Evolutionary conservation across 306 rosid species (phyloP), one percentile per base, ranked within the genome.

Genomic region (Casuarina equisetifolia): DNA sequence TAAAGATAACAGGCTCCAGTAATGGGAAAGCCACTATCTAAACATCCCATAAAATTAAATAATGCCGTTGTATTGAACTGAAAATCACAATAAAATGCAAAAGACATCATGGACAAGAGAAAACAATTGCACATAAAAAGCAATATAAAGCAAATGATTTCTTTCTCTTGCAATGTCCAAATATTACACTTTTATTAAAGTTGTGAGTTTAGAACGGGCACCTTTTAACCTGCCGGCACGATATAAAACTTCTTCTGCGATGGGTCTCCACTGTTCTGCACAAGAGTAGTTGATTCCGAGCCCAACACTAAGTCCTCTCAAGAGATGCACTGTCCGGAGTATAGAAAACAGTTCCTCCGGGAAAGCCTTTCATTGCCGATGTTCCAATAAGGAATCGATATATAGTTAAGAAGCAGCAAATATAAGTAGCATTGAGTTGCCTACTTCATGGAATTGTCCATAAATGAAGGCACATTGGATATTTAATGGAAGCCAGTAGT

Each of bases 271-370:
- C 76, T 95, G 97, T 87, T 95, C 96, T 0, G 99, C 96, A 70
- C 97, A 92, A 45, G 99, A 95, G 85, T 88, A 91, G 80, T 95
- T 92, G 90, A 95, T 87, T 85, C 97, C 97, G 39, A 95, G 87
- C 73, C 99, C 99, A 77, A 92, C 97, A 9, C 97, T 95, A 50
- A 95, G 93, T 79, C 99, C 99, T 85, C 99, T 91, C 76, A 92
- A 85, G 44, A 95, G 92, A 80, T 88, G 99, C 61, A 95, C 97
- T 0, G 97, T 95, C 78, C 97, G 85, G 76, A 95, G 97, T 70
- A 95, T 87, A 39, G 99, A 95, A 88, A 95, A 92, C 64, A 95
- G 86, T 79, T 95, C 99, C 78, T 95, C 99, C 16, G 99, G 99
- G 74, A 95, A 95, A 79, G 96, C 77, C 99, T 95, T 71, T 36